phyloP scores from a whole-genome alignment of 805 yeast species.

The Monosporozyma aerobia region DNA sequence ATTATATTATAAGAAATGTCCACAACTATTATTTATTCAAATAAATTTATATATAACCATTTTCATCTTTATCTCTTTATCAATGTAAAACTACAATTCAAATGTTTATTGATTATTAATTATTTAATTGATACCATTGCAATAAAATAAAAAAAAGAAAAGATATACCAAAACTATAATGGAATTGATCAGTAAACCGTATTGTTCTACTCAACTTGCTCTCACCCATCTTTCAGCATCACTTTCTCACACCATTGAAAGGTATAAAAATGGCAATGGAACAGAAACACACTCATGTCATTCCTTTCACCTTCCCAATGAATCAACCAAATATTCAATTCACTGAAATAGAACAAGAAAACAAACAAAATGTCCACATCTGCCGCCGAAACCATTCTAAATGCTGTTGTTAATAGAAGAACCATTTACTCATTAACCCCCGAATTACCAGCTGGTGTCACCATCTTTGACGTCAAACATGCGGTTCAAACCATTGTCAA shows the following conservation, averaged over 20 bases:
- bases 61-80: neutral
- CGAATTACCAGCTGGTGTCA: constrained; percentile 35
- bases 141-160: neutral
- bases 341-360: no score
- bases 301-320: neutral
- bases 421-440: constrained; percentile 39
- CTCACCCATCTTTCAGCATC: neutral
- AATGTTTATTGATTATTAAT: no score
- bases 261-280: neutral
- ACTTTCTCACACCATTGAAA: neutral
- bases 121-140: no score
- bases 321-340: neutral
- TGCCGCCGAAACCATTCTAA: constrained; percentile 17
- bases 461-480: constrained; percentile 33
- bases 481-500: constrained; percentile 36
- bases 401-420: constrained; percentile 26
- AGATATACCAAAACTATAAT: neutral
- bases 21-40: neutral
- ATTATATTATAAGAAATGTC: neutral
- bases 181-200: neutral
- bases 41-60: neutral
- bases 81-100: neutral
- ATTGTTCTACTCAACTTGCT: neutral
- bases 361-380: constrained; percentile 7
- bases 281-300: no score